Conservation (phyloP, 1,284 basidiomycete species). For the Naganishia sp. region DNA sequence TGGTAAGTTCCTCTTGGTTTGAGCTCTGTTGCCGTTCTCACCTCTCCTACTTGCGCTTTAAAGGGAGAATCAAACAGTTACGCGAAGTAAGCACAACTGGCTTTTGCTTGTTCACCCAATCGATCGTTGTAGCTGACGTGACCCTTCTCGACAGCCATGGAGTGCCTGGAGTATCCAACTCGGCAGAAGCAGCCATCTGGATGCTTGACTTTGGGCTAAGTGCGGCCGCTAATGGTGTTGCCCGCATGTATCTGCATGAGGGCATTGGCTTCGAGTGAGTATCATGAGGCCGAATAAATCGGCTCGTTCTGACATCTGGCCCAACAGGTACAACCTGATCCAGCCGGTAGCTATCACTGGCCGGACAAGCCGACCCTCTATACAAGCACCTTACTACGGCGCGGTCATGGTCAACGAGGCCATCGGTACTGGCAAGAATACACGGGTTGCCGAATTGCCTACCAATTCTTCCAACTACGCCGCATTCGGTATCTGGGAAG, state of each 20-base stretch:
- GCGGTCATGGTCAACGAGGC: conserved; percentile 59
- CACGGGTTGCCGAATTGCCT: conserved; percentile 60
- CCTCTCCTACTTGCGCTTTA: conserved; percentile 52
- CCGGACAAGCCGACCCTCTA: conserved; percentile 43
- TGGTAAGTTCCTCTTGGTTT: conserved; percentile 21
- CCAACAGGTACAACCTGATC: conserved; percentile 57
- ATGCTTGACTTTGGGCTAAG: conserved; percentile 65
- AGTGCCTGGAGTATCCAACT: conserved; percentile 67
- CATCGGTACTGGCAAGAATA: conserved; percentile 54
- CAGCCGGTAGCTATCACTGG: conserved; percentile 55
- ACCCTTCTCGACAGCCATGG: conserved; percentile 57
- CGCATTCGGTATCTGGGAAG: conserved; percentile 64
- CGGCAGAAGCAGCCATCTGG: conserved; percentile 70
- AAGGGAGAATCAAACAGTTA: conserved; percentile 43
- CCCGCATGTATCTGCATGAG: conserved; percentile 55
- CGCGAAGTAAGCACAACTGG: conserved; percentile 59
- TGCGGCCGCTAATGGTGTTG: conserved; percentile 53
- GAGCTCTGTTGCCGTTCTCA: conserved; percentile 43
- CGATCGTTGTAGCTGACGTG: conserved; percentile 55
- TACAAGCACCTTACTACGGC: conserved; percentile 65
- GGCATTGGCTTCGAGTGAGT: conserved; percentile 55
- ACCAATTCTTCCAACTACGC: conserved; percentile 60
- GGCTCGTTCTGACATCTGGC: neutral
- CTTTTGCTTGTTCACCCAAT: conserved; percentile 64
- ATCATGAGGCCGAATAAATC: conserved; percentile 53